Evolutionary conservation across 805 yeast species (phyloP).

Genomic region (Yamadazyma philogaea): DNA sequence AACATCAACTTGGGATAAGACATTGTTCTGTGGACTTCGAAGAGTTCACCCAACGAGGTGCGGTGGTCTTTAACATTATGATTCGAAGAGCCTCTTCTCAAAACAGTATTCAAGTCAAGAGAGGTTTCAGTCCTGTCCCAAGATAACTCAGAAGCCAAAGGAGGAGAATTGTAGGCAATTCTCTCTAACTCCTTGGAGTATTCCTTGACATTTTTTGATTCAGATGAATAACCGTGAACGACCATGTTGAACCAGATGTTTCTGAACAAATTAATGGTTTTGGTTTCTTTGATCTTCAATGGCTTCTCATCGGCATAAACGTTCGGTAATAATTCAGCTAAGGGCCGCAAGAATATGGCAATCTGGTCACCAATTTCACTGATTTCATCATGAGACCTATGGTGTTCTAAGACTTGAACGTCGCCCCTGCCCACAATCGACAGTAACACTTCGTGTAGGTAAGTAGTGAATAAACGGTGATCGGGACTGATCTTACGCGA

Average conservation of each 20-base stretch:
- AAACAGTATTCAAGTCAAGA: slow-evolving; percentile 83
- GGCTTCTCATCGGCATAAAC: slow-evolving; percentile 42
- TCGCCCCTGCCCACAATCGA: slow-evolving; percentile 77
- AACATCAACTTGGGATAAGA: slow-evolving; percentile 83
- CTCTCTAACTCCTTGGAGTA: slow-evolving; percentile 50
- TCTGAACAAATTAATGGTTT: slow-evolving; percentile 60
- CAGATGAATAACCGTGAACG: slow-evolving; percentile 79
- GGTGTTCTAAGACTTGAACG: slow-evolving; percentile 69
- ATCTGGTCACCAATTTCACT: slow-evolving; percentile 69
- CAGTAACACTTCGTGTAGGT: slow-evolving; percentile 63
- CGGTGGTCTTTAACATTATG: slow-evolving; percentile 75
- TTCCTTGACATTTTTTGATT: slow-evolving; percentile 51
- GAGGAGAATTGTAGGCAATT: slow-evolving; percentile 85
- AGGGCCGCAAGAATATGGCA: slow-evolving; percentile 60
- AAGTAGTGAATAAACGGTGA: slow-evolving; percentile 47
- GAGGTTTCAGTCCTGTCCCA: slow-evolving; percentile 88
- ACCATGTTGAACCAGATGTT: slow-evolving; percentile 94
- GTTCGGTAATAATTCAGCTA: slow-evolving; percentile 71
- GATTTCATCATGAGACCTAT: slow-evolving; percentile 72
- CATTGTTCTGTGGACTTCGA: slow-evolving; percentile 49
- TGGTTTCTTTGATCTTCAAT: slow-evolving; percentile 43
- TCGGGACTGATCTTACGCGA: slow-evolving; percentile 36
- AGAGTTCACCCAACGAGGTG: slow-evolving; percentile 50
- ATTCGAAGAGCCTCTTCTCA: slow-evolving; percentile 85
- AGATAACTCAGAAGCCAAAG: slow-evolving; percentile 76